Conservation (phyloP, 1,139 yeast genomes). For the Candida tunisiensis region DNA sequence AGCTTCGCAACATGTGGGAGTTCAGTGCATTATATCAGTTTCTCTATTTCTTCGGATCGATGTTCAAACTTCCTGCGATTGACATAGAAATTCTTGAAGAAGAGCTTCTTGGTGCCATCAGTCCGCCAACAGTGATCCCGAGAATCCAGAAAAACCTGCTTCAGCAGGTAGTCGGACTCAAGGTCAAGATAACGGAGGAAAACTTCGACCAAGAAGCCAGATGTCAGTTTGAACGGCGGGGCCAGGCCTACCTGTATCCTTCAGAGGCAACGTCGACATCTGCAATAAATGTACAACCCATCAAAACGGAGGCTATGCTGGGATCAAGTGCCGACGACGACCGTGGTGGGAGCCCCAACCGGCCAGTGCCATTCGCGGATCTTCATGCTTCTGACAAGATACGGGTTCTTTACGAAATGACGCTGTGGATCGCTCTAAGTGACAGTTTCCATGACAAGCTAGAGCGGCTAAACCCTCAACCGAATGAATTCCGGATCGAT, state of each 20-base stretch:
- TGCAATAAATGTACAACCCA: conserved; percentile 5
- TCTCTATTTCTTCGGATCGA: conserved; percentile 9
- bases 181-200: conserved; percentile 3
- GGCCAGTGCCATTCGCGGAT: neutral
- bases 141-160: conserved; percentile 5
- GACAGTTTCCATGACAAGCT: conserved; percentile 10
- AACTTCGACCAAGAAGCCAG: conserved; percentile 1
- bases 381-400: conserved; percentile 6
- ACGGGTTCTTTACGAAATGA: conserved; percentile 8
- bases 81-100: conserved; percentile 14
- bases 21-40: conserved; percentile 12
- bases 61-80: conserved; percentile 9
- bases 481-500: conserved; percentile 10
- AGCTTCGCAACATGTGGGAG: conserved; percentile 4
- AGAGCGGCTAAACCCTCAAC: conserved; percentile 4
- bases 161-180: conserved; percentile 5
- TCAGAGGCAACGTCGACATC: conserved; percentile 4
- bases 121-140: conserved; percentile 4
- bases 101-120: conserved; percentile 11
- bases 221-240: neutral
- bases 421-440: conserved; percentile 9
- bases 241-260: neutral
- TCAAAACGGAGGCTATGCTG: neutral
- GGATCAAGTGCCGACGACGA: conserved; percentile 4
- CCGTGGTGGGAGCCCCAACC: conserved; percentile 3